These are phyloP conservation scores for Hygrocybe coccinea DNA, from an alignment of 768 basidiomycete species.

Conservation along the genomic window DNA sequence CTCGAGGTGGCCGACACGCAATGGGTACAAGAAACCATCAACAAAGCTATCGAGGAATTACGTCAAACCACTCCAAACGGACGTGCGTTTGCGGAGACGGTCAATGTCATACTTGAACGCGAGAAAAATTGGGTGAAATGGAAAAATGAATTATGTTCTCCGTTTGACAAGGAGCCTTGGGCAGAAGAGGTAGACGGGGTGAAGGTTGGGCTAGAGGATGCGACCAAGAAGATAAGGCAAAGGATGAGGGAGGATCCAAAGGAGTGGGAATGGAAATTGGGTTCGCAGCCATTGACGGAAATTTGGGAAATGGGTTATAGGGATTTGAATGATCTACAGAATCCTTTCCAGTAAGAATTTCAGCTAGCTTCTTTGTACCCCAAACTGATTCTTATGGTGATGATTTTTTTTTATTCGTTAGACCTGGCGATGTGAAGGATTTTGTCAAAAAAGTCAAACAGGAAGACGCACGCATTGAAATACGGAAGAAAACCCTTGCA, in stretches of 20 bases:
- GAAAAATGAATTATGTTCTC: conserved; percentile 78
- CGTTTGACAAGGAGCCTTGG: conserved; percentile 75
- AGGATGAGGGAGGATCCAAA: conserved; percentile 54
- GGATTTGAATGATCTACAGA: conserved; percentile 56
- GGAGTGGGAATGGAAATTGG: conserved; percentile 62
- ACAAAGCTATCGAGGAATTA: conserved; percentile 54
- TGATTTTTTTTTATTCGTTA: conserved; percentile 25
- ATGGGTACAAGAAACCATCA: conserved; percentile 71
- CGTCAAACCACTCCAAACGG: conserved; percentile 76
- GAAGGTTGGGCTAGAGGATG: conserved; percentile 57
- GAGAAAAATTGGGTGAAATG: conserved; percentile 89
- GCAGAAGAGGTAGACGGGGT: conserved; percentile 42
- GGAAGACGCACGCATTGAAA: conserved; percentile 59
- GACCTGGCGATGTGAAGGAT: conserved; percentile 69
- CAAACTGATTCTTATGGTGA: conserved; percentile 7
- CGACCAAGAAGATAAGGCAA: conserved; percentile 47
- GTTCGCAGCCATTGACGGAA: conserved; percentile 68
- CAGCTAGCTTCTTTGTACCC: background rate
- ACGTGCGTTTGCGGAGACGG: conserved; percentile 69
- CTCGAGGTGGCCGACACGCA: conserved; percentile 61
- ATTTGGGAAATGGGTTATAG: conserved; percentile 82
- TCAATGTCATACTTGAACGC: conserved; percentile 64
- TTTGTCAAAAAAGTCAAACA: conserved; percentile 67
- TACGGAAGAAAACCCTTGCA: conserved; percentile 41
- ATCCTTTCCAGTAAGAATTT: conserved; percentile 52